phyloP scores from a whole-genome alignment of 1,284 basidiomycete species.

The Macrocystidia cucumis region DNA sequence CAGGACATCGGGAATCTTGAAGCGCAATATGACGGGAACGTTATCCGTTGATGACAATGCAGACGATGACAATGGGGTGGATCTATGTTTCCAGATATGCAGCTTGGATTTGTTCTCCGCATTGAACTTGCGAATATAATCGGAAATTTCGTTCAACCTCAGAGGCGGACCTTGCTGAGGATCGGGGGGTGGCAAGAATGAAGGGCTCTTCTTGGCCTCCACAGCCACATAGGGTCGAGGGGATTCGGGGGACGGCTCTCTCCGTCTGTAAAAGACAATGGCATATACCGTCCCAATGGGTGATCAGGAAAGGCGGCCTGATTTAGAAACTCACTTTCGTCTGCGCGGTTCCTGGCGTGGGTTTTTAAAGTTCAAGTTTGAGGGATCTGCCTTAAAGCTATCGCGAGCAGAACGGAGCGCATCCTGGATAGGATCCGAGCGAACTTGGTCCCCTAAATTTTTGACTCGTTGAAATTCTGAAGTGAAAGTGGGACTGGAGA shows the following conservation, averaged over 20 bases:
- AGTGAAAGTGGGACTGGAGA: conserved; percentile 17
- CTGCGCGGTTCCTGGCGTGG: too few species aligned
- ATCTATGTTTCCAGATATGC: conserved; percentile 52
- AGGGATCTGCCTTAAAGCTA: conserved; percentile 42
- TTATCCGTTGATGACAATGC: too few species aligned
- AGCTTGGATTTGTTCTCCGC: conserved; percentile 27
- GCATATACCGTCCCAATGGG: conserved; percentile 6
- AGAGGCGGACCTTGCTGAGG: conserved; percentile 28
- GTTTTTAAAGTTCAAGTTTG: too few species aligned
- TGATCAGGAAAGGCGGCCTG: background rate
- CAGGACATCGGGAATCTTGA: conserved; percentile 53
- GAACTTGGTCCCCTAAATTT: conserved; percentile 35
- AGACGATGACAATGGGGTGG: too few species aligned
- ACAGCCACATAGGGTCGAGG: conserved; percentile 47
- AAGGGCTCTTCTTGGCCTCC: conserved; percentile 26
- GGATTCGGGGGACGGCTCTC: conserved; percentile 50
- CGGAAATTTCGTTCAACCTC: conserved; percentile 32
- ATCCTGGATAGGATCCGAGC: conserved; percentile 42
- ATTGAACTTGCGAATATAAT: conserved; percentile 51
- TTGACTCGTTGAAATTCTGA: conserved; percentile 34
- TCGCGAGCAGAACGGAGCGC: conserved; percentile 42
- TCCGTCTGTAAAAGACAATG: conserved; percentile 27
- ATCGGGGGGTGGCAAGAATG: conserved; percentile 35
- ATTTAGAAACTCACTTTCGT: conserved; percentile 33
- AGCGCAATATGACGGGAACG: conserved; percentile 39